phyloP scores from a whole-genome alignment of 805 yeast genomes.

The Blastobotrys parvus region DNA sequence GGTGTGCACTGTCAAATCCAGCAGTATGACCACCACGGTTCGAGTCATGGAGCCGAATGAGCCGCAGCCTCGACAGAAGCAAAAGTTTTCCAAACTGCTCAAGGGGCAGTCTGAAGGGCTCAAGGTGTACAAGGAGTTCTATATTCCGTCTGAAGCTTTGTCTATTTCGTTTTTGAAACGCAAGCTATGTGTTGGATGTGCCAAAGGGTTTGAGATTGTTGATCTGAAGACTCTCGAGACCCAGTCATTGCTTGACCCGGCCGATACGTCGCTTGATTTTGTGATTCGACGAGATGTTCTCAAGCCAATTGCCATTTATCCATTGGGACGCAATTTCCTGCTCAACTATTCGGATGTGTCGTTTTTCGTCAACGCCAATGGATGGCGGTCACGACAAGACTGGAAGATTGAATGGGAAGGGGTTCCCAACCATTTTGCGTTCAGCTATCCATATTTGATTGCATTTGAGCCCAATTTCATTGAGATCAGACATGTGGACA shows the following conservation, averaged over 20 bases:
- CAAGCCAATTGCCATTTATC: constrained; percentile 85
- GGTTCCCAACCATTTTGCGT: constrained; percentile 80
- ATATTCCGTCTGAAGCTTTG: constrained; percentile 81
- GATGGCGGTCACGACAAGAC: constrained; percentile 91
- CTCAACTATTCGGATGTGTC: constrained; percentile 89
- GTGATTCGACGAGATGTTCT: constrained; percentile 75
- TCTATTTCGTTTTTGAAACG: constrained; percentile 85
- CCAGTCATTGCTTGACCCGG: constrained; percentile 92
- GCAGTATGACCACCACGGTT: constrained; percentile 66
- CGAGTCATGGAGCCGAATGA: constrained; percentile 85
- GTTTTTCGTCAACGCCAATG: constrained; percentile 87
- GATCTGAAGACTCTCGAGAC: constrained; percentile 75
- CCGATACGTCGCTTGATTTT: constrained; percentile 93
- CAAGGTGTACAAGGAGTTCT: constrained; percentile 70
- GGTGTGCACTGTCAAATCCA: constrained; percentile 80
- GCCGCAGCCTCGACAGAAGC: constrained; percentile 41
- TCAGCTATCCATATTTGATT: constrained; percentile 87
- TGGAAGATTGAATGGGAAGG: constrained; percentile 98
- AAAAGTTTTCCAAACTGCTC: constrained; percentile 29
- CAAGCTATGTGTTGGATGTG: constrained; percentile 88
- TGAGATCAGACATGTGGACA: constrained; percentile 86
- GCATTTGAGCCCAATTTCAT: constrained; percentile 87
- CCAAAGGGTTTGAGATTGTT: constrained; percentile 93
- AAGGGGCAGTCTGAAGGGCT: constrained; percentile 46
- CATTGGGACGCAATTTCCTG: constrained; percentile 81